A percentile compares a stretch with the other conserved stretches of the same genome.
These are phyloP conservation scores for Arthroderma sp. DNA, from an alignment of 2,329 filamentous ascomycete species.

Conservation along the genomic window DNA sequence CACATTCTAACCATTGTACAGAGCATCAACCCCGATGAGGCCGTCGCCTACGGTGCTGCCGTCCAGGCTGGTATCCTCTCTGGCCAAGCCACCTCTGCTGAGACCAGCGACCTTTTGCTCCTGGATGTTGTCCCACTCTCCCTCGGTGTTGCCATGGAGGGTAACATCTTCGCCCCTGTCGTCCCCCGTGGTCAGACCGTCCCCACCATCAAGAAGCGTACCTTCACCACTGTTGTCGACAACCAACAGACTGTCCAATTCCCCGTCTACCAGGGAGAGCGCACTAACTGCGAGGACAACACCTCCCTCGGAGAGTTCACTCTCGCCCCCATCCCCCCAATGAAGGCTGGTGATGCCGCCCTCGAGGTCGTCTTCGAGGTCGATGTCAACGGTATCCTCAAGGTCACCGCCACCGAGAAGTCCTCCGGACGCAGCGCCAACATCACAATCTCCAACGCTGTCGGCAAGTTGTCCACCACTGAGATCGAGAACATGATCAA, in stretches of 20 bases:
- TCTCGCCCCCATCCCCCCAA: slow-evolving; percentile 68
- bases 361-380: slow-evolving; percentile 98
- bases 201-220: slow-evolving; percentile 69
- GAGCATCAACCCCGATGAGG: slow-evolving; percentile 99
- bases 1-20: slow-evolving; percentile 11
- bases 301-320: slow-evolving; percentile 97
- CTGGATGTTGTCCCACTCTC: slow-evolving; percentile 94
- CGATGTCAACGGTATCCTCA: slow-evolving; percentile 99
- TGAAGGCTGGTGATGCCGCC: slow-evolving; percentile 91
- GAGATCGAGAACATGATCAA: slow-evolving; percentile 99
- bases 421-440: slow-evolving; percentile 94
- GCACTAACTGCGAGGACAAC: slow-evolving; percentile 97
- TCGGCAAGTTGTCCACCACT: slow-evolving; percentile 85
- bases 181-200: slow-evolving; percentile 68
- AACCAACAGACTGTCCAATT: slow-evolving; percentile 75
- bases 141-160: slow-evolving; percentile 98
- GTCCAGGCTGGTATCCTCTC: slow-evolving; percentile 98
- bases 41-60: slow-evolving; percentile 95
- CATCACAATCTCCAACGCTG: slow-evolving; percentile 99
- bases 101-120: slow-evolving; percentile 86
- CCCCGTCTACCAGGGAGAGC: slow-evolving; percentile 90
- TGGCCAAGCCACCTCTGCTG: slow-evolving; percentile 90
- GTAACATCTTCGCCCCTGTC: slow-evolving; percentile 94
- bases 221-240: slow-evolving; percentile 63
- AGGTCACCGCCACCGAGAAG: slow-evolving; percentile 99